Evolutionary conservation across 2,329 filamentous ascomycete species (phyloP).

Genomic region (Arthrobotrys sinensis): DNA sequence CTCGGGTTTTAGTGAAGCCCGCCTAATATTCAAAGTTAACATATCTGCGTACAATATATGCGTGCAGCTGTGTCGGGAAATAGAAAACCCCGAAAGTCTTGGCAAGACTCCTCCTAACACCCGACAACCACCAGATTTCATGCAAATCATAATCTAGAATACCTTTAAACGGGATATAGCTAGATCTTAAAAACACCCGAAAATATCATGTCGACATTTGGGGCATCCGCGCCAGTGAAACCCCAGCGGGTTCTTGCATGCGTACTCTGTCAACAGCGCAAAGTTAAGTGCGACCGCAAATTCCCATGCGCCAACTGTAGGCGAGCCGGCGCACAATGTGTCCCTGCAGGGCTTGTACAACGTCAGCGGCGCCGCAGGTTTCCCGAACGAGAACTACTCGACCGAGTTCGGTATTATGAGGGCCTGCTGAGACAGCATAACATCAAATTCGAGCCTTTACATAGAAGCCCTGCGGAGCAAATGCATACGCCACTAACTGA

Average conservation of each 20-base stretch:
- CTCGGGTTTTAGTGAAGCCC: conserved; percentile 19
- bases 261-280: conserved; percentile 81
- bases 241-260: conserved; percentile 72
- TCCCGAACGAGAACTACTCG: conserved; percentile 79
- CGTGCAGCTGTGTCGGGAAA: conserved; percentile 5
- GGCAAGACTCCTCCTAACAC: conserved; percentile 11
- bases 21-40: neutral
- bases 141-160: neutral
- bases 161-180: neutral
- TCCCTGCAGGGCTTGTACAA: conserved; percentile 73
- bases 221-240: conserved; percentile 45
- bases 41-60: neutral
- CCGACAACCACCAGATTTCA: neutral
- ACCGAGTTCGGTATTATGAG: conserved; percentile 80
- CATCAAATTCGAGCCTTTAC: conserved; percentile 79
- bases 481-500: conserved; percentile 64
- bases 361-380: conserved; percentile 72
- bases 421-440: conserved; percentile 76
- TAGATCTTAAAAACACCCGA: neutral
- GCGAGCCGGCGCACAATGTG: conserved; percentile 76
- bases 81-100: conserved; percentile 38
- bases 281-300: conserved; percentile 81
- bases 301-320: conserved; percentile 80
- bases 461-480: conserved; percentile 68
- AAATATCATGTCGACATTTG: conserved; percentile 72